Percentiles rank a stretch among this genome's conserved stretches.
phyloP scores from a whole-genome alignment of 148 eudicot genomes.

The Talinum fruticosum region DNA sequence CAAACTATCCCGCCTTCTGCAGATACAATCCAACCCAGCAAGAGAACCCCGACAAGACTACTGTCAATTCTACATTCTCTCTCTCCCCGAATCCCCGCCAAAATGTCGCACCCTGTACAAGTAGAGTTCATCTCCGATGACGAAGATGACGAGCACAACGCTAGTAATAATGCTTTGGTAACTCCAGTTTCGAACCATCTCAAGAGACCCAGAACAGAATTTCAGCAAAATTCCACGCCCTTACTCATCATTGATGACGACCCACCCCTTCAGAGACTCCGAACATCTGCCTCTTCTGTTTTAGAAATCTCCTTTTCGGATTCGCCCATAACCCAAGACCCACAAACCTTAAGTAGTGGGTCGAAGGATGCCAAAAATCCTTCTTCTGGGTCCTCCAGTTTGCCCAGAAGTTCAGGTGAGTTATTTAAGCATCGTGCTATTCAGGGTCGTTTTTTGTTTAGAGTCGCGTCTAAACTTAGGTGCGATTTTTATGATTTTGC shows the following conservation, averaged over 20 bases:
- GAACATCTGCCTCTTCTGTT: constrained; percentile 15
- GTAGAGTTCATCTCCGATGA: constrained; percentile 44
- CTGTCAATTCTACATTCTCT: constrained; percentile 5
- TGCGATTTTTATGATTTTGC: background rate
- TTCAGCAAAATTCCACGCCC: constrained; percentile 24
- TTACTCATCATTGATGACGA: constrained; percentile 35
- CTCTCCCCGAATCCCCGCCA: background rate
- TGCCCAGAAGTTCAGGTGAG: constrained; percentile 33
- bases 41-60: constrained; percentile 23
- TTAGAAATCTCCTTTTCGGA: constrained; percentile 48
- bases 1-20: constrained; percentile 15
- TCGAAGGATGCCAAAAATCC: constrained; percentile 12
- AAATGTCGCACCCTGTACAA: constrained; percentile 35
- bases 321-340: constrained; percentile 23
- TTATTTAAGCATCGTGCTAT: background rate
- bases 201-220: constrained; percentile 28
- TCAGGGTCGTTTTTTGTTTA: background rate
- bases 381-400: constrained; percentile 11
- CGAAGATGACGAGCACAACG: constrained; percentile 29
- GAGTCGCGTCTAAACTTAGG: background rate
- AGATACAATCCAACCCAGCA: background rate
- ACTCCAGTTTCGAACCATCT: constrained; percentile 17
- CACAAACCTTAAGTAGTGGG: constrained; percentile 22
- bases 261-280: constrained; percentile 29
- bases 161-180: background rate